Conservation (phyloP, 495 filamentous ascomycete species). For the Zalerion maritima region DNA sequence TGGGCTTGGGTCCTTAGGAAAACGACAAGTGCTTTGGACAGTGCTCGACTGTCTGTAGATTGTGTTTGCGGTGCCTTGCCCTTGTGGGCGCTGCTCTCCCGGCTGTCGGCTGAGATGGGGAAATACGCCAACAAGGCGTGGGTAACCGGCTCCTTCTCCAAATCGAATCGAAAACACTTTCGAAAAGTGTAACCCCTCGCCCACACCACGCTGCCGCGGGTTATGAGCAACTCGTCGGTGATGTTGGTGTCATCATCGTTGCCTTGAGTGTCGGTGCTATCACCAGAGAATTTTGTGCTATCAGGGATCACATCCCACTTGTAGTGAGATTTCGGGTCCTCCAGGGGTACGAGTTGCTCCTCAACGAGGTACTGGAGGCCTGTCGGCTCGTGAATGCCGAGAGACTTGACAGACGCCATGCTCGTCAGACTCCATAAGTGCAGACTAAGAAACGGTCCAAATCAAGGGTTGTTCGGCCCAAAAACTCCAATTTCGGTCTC, state of each 20-base stretch:
- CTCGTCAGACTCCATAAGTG: conserved; percentile 10
- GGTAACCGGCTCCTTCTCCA: conserved; percentile 69
- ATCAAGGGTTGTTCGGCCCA: too few species aligned
- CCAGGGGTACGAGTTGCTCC: conserved; percentile 58
- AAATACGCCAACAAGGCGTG: conserved; percentile 81
- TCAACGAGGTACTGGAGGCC: conserved; percentile 70
- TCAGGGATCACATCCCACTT: conserved; percentile 47
- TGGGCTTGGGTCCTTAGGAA: conserved; percentile 88
- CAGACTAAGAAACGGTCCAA: conserved; percentile 2
- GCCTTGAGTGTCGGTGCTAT: conserved; percentile 33
- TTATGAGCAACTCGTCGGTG: conserved; percentile 87
- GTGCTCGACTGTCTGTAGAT: conserved; percentile 5
- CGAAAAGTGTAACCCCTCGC: conserved; percentile 74
- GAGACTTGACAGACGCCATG: conserved; percentile 80
- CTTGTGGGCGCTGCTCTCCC: conserved; percentile 6
- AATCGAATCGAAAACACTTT: conserved; percentile 72
- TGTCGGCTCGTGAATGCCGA: conserved; percentile 76
- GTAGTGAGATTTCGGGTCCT: conserved; percentile 54
- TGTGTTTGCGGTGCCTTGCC: conserved; percentile 1
- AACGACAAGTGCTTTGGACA: conserved; percentile 67
- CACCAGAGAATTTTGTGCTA: conserved; percentile 28
- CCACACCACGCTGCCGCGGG: conserved; percentile 76
- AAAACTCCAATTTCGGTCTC: too few species aligned
- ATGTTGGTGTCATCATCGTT: conserved; percentile 34
- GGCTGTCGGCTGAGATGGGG: conserved; percentile 35